Evolutionary conservation across 768 basidiomycete species (phyloP).

Genomic region (Tephrocybe sp.): DNA sequence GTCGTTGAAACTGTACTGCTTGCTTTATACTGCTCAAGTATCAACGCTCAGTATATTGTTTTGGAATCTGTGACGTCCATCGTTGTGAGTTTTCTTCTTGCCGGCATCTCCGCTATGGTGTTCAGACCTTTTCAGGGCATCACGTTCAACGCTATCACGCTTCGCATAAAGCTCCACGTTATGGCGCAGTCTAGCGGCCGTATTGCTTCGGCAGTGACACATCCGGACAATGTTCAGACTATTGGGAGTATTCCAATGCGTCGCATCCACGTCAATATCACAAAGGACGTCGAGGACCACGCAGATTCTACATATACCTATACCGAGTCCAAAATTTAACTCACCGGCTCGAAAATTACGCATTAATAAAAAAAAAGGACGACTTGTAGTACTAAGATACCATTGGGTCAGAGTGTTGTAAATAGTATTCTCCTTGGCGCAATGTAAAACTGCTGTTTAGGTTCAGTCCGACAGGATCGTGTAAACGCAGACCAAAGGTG

Average conservation of each 20-base stretch:
- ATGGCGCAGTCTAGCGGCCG: neutral
- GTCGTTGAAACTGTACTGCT: slow-evolving; percentile 10
- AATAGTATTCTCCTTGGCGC: no score
- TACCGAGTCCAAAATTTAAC: neutral
- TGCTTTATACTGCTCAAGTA: slow-evolving; percentile 8
- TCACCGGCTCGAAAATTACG: neutral
- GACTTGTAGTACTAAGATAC: neutral
- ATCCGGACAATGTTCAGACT: slow-evolving; percentile 9
- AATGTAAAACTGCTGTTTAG: no score
- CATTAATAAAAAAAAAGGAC: neutral
- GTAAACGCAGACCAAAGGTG: no score
- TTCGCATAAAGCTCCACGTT: slow-evolving; percentile 8
- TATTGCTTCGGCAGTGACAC: neutral
- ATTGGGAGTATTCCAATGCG: slow-evolving; percentile 9
- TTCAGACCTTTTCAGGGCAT: slow-evolving; percentile 2
- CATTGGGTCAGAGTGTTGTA: neutral
- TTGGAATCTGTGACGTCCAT: slow-evolving; percentile 11
- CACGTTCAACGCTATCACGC: slow-evolving; percentile 11
- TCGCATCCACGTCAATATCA: slow-evolving; percentile 10
- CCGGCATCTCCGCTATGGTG: neutral
- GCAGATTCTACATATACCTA: neutral
- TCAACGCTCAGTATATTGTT: slow-evolving; percentile 11
- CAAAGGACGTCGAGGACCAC: slow-evolving; percentile 8
- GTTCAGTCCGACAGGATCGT: no score
- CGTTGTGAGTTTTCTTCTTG: neutral